phyloP scores from a whole-genome alignment of 2,329 filamentous ascomycete genomes.

The Trematosphaeria pertusa region DNA sequence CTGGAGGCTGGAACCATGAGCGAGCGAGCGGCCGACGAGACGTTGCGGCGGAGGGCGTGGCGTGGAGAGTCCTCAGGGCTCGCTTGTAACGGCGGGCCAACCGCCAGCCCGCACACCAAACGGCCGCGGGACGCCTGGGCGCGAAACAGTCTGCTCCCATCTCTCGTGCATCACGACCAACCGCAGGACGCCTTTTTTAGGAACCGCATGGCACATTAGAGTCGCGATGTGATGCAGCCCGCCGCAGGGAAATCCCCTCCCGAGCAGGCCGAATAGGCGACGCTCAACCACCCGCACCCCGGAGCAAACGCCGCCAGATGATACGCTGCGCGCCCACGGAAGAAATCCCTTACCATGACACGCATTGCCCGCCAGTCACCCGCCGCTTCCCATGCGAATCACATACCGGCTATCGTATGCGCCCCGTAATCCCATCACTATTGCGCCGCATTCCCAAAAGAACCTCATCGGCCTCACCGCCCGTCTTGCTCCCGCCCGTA shows the following conservation, averaged over 20 bases:
- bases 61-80: no score
- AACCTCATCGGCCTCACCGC: constrained; percentile 23
- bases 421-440: constrained; percentile 12
- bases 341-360: constrained; percentile 24
- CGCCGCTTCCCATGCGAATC: constrained; percentile 21
- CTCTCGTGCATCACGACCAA: neutral
- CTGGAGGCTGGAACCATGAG: constrained; percentile 18
- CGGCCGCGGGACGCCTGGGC: no score
- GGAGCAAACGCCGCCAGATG: constrained; percentile 6
- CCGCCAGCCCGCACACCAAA: no score
- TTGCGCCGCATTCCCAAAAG: constrained; percentile 27
- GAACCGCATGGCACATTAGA: neutral
- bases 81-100: no score
- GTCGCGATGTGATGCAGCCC: constrained; percentile 5
- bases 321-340: constrained; percentile 14
- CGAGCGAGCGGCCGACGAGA: constrained; percentile 4
- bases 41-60: constrained; percentile 1
- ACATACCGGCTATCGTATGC: constrained; percentile 9
- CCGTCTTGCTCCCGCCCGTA: constrained; percentile 12
- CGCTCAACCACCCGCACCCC: constrained; percentile 4
- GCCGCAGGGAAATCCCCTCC: no score
- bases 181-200: constrained; percentile 14
- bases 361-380: constrained; percentile 25
- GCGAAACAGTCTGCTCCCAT: no score
- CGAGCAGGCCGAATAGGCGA: no score